Conservation (phyloP, 768 basidiomycete species). For the Candolleomyces efflorescens region DNA sequence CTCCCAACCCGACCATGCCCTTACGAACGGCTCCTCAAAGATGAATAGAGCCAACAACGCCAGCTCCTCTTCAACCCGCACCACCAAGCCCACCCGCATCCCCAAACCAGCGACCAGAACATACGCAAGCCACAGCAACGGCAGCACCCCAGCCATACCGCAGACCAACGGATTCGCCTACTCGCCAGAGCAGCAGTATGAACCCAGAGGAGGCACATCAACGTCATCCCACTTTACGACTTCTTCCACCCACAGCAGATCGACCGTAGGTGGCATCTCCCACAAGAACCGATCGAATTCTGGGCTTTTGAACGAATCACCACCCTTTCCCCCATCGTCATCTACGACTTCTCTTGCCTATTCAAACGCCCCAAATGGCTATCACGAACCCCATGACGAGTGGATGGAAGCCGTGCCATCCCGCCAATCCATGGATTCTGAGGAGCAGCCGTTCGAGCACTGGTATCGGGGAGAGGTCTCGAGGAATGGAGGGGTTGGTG, state of each 20-base stretch:
- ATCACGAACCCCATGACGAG: constrained; percentile 3
- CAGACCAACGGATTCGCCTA: constrained; percentile 11
- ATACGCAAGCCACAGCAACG: constrained; percentile 12
- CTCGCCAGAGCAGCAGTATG: not conserved
- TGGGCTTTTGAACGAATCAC: constrained; percentile 57
- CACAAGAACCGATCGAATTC: constrained; percentile 21
- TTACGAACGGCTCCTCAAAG: constrained; percentile 29
- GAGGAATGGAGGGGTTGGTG: constrained; percentile 86
- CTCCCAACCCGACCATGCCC: constrained; percentile 54
- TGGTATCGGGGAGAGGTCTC: constrained; percentile 89
- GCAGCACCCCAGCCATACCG: constrained; percentile 14
- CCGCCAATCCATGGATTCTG: constrained; percentile 67
- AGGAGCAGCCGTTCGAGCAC: constrained; percentile 81
- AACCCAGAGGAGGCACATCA: not conserved
- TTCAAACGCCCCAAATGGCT: constrained; percentile 20
- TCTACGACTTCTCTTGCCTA: constrained; percentile 28
- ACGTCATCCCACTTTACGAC: constrained; percentile 4
- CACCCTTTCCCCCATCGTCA: constrained; percentile 58
- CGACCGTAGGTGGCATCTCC: not conserved
- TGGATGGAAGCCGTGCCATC: constrained; percentile 34
- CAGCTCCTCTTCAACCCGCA: constrained; percentile 25
- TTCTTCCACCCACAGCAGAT: constrained; percentile 1
- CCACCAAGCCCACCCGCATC: constrained; percentile 49
- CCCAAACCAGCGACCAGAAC: constrained; percentile 35
- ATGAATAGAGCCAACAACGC: constrained; percentile 11